These are phyloP conservation scores for Trifolium repens DNA, from an alignment of 306 rosid species.

Conservation along the genomic window DNA sequence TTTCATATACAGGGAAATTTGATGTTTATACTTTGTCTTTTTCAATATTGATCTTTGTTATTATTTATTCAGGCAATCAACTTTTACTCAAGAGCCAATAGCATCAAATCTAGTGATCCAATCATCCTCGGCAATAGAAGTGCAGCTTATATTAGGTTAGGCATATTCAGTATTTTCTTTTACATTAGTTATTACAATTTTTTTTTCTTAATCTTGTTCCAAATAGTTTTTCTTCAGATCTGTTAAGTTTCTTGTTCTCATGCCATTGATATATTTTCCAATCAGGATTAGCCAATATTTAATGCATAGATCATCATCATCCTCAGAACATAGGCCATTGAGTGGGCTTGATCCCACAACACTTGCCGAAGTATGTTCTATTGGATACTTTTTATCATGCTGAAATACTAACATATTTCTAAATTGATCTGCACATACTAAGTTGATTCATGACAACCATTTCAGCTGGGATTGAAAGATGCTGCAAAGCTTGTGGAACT, in stretches of 20 bases:
- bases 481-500: constrained; percentile 74
- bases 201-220: constrained; percentile 8
- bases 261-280: constrained; percentile 37
- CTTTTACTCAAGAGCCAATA: constrained; percentile 83
- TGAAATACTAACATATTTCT: constrained; percentile 37
- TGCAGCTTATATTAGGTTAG: constrained; percentile 84
- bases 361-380: constrained; percentile 81
- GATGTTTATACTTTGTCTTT: constrained; percentile 21
- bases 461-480: constrained; percentile 96
- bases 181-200: constrained; percentile 16
- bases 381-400: constrained; percentile 37
- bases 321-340: constrained; percentile 82
- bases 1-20: constrained; percentile 30
- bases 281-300: constrained; percentile 80
- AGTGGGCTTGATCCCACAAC: constrained; percentile 95
- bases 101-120: constrained; percentile 78
- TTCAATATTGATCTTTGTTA: constrained; percentile 41
- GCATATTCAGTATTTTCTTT: constrained; percentile 24
- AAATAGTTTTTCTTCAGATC: constrained; percentile 40
- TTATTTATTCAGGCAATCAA: constrained; percentile 71
- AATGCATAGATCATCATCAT: constrained; percentile 67
- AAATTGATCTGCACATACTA: constrained; percentile 26
- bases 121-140: constrained; percentile 81
- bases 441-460: constrained; percentile 38
- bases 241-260: constrained; percentile 31